phyloP scores from a whole-genome alignment of 176 grass and related monocot genomes.

The Elymus sibiricus region DNA sequence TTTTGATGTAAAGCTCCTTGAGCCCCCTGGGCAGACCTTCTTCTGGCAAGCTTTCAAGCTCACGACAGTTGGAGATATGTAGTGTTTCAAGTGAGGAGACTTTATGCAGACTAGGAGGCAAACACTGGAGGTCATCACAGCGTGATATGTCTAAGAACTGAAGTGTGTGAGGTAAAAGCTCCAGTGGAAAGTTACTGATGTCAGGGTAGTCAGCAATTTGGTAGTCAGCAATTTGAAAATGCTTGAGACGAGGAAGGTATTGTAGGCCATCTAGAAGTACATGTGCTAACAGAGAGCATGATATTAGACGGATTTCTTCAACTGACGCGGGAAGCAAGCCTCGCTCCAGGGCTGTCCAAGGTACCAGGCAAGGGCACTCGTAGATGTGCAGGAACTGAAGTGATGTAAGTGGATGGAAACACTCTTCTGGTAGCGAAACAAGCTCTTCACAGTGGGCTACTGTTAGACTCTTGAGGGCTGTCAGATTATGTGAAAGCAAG shows the following conservation, averaged over 20 bases:
- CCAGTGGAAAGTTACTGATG: conserved; percentile 42
- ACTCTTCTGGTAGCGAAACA: conserved; percentile 50
- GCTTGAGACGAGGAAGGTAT: conserved; percentile 36
- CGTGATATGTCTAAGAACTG: conserved; percentile 48
- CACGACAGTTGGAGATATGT: conserved; percentile 47
- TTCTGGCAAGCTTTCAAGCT: conserved; percentile 57
- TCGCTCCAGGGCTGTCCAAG: conserved; percentile 49
- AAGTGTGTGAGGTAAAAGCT: conserved; percentile 44
- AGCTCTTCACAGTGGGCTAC: conserved; percentile 58
- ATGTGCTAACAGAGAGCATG: conserved; percentile 45
- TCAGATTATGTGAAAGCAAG: conserved; percentile 34
- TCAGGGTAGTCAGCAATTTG: conserved; percentile 54
- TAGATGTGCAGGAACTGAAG: conserved; percentile 60
- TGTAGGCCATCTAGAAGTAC: conserved; percentile 47
- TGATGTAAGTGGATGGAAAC: conserved; percentile 53
- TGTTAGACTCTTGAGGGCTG: conserved; percentile 47
- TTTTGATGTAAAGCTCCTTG: conserved; percentile 70
- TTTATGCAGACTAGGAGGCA: conserved; percentile 40
- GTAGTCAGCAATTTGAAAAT: conserved; percentile 58
- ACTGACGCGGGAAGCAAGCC: conserved; percentile 56
- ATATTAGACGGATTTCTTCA: conserved; percentile 50
- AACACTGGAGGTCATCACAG: conserved; percentile 59
- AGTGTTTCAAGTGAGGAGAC: conserved; percentile 56
- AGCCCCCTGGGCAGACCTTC: conserved; percentile 54
- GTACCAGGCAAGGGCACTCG: conserved; percentile 50